Conservation (phyloP, 257 asterid species). For the Plectranthus barbatus region DNA sequence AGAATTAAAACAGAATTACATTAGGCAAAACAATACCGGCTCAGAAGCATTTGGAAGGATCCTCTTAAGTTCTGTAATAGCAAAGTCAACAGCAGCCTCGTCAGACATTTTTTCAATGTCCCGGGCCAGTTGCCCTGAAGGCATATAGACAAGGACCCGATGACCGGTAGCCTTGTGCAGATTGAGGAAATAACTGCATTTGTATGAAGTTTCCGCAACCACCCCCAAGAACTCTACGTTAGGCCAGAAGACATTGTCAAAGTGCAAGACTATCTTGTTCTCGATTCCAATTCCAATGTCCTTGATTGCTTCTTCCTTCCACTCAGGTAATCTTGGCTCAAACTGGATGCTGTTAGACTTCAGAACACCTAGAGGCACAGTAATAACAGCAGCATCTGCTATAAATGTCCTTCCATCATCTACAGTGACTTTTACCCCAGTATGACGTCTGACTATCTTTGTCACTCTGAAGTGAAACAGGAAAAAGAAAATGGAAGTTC, state of each 20-base stretch:
- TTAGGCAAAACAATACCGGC: constrained; percentile 54
- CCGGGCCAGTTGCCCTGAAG: constrained; percentile 87
- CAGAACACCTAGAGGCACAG: constrained; percentile 89
- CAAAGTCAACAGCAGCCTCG: constrained; percentile 82
- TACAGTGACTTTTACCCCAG: constrained; percentile 77
- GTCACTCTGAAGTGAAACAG: constrained; percentile 46
- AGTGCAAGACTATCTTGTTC: constrained; percentile 83
- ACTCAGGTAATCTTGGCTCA: constrained; percentile 86
- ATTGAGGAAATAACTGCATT: constrained; percentile 90
- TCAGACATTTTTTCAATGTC: constrained; percentile 85
- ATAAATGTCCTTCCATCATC: constrained; percentile 74
- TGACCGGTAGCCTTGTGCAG: constrained; percentile 97
- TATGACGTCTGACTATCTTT: constrained; percentile 59
- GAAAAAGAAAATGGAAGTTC: constrained; percentile 1
- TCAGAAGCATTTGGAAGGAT: constrained; percentile 76
- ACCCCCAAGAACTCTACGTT: constrained; percentile 95
- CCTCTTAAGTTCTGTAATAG: constrained; percentile 61
- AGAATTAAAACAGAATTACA: too few relatives aligned
- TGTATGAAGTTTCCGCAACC: constrained; percentile 74
- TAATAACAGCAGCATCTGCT: constrained; percentile 90
- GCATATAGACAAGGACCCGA: constrained; percentile 93
- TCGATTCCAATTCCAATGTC: constrained; percentile 93
- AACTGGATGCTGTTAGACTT: constrained; percentile 62
- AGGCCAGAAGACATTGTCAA: constrained; percentile 87
- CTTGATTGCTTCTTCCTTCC: constrained; percentile 88